These are phyloP conservation scores for Rhodamnia argentea DNA, from an alignment of 345 rosid genomes.

Conservation along the genomic window DNA sequence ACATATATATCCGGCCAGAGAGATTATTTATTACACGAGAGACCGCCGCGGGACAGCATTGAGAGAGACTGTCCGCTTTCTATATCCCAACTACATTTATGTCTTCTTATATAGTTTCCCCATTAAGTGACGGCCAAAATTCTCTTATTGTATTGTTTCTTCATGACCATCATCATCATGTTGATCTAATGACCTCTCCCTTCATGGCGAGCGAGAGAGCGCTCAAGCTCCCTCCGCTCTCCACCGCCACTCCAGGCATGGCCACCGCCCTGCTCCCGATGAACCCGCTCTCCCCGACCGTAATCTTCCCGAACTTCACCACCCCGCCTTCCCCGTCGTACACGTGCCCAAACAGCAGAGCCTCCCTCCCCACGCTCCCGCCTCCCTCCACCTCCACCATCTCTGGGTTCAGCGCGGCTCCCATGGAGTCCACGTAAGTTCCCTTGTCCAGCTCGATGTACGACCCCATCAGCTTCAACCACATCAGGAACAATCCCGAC, in stretches of 20 bases:
- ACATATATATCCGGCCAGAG: not conserved
- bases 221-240: constrained; percentile 35
- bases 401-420: constrained; percentile 53
- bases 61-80: not conserved
- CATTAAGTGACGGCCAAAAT: not conserved
- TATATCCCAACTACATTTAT: not conserved
- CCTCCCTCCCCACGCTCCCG: constrained; percentile 42
- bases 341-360: constrained; percentile 48
- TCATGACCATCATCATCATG: not conserved
- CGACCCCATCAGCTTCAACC: constrained; percentile 58
- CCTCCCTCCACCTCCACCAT: constrained; percentile 53
- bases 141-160: not conserved
- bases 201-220: constrained; percentile 56
- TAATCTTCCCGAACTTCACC: constrained; percentile 49
- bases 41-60: not conserved
- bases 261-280: constrained; percentile 47
- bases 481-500: constrained; percentile 21
- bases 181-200: constrained; percentile 29
- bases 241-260: constrained; percentile 53
- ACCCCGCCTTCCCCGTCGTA: constrained; percentile 53
- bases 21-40: not conserved
- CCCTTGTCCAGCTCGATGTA: constrained; percentile 29
- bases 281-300: constrained; percentile 36
- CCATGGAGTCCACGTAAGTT: constrained; percentile 45
- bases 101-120: not conserved